Evolutionary conservation across 495 filamentous ascomycete genomes (phyloP), one percentile per base, ranked within the genome.

Genomic region (Xylaria intraflava): DNA sequence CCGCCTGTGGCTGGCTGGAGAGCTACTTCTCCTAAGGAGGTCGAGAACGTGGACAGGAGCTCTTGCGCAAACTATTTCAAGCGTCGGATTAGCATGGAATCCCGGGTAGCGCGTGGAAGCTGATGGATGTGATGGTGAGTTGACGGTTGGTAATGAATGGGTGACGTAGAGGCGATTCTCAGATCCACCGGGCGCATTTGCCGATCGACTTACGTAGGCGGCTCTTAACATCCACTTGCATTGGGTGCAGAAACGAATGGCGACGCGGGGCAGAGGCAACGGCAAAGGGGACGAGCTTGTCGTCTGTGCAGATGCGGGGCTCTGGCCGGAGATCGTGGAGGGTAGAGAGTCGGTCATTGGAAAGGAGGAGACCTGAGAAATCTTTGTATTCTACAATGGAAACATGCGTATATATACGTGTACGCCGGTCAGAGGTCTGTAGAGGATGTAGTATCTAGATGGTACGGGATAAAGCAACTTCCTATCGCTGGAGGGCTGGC

Each of bases 41-140:
- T 90, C 46, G 79, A 77, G 74, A 98, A 98, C 6, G 93, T 98
- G n/a, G 89, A 93, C 54, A 98, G 84, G 48, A 98, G 88, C 71
- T 98, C 93, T 81, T 98, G 93, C 40, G 87, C 90, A 71, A 87
- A 96, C 89, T 95, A 22, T 47, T 3, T 29, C n/a, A 16, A 12
- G n/a, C 4, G 22, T 31, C 11, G 39, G 23, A 12, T 36, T 22
- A 61, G 44, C 33, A 38, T 45, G 27, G 24, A 46, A 20, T 11
- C 17, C 8, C 23, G 6, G 27, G 23, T 8, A 4, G 27, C 4
- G 2, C 12, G n/a, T n/a, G n/a, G n/a, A n/a, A 35, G 31, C 31
- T 3, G 31, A 12, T 12, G 4, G 31, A n/a, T n/a, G n/a, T n/a
- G n/a, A n/a, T 12, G 31, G 31, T 6, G 31, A 12, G 31, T n/a